Conservation (phyloP, 2,329 filamentous ascomycete species). For the Didymellaceae sp. region DNA sequence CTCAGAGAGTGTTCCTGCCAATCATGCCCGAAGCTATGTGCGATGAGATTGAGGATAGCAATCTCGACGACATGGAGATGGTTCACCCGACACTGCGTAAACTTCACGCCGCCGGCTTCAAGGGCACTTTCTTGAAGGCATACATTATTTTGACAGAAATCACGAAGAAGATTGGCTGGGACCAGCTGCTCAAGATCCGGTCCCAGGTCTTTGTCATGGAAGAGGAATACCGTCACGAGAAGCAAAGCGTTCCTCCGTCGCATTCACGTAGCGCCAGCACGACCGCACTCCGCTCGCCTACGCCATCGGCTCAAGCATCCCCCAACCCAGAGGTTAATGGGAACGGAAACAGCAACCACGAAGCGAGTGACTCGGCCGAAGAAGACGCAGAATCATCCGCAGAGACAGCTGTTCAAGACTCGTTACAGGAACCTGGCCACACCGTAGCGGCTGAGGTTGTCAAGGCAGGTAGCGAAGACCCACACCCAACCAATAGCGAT, state of each 20-base stretch:
- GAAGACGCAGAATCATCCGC: slow-evolving; percentile 39
- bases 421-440: slow-evolving; percentile 79
- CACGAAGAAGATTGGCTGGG: slow-evolving; percentile 96
- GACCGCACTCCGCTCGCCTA: slow-evolving; percentile 74
- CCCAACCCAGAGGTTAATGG: slow-evolving; percentile 52
- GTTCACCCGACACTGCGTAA: slow-evolving; percentile 87
- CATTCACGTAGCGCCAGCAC: slow-evolving; percentile 77
- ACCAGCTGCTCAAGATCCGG: slow-evolving; percentile 89
- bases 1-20: slow-evolving; percentile 84
- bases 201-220: slow-evolving; percentile 99
- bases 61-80: slow-evolving; percentile 77
- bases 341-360: slow-evolving; percentile 37
- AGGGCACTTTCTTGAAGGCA: slow-evolving; percentile 93
- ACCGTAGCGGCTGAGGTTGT: slow-evolving; percentile 78
- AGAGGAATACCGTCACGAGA: slow-evolving; percentile 94
- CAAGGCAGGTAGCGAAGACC: slow-evolving; percentile 74
- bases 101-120: slow-evolving; percentile 86
- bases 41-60: slow-evolving; percentile 95
- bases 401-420: slow-evolving; percentile 38
- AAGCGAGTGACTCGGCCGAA: slow-evolving; percentile 35
- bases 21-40: slow-evolving; percentile 87
- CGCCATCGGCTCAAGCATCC: slow-evolving; percentile 8
- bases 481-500: slow-evolving; percentile 57
- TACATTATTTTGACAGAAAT: slow-evolving; percentile 95
- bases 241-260: slow-evolving; percentile 47